Percentiles rank a stretch among this genome's conserved stretches.
phyloP scores from a whole-genome alignment of 2,329 filamentous ascomycete species.

The Apiospora malaysiana region DNA sequence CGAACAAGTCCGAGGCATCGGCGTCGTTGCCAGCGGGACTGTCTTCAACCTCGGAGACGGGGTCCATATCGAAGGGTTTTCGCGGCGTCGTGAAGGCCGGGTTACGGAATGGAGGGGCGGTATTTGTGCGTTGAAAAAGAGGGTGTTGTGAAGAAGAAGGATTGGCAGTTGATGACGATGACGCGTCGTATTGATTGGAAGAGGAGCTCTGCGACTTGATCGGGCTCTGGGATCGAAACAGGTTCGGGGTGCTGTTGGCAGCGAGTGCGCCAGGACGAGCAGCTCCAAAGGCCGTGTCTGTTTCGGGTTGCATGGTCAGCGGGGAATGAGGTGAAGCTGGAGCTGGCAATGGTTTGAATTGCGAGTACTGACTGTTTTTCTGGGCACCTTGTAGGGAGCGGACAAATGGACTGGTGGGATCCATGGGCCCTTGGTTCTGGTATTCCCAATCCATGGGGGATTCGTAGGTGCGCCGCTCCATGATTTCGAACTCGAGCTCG shows the following conservation, averaged over 20 bases:
- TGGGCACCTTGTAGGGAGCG: slow-evolving; percentile 52
- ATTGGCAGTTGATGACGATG: slow-evolving; percentile 30
- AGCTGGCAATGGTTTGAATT: too few species aligned
- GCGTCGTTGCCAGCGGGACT: slow-evolving; percentile 65
- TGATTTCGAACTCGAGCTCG: slow-evolving; percentile 32
- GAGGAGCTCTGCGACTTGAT: slow-evolving; percentile 46
- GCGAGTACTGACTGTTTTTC: slow-evolving; percentile 47
- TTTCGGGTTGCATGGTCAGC: background rate
- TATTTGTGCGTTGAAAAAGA: slow-evolving; percentile 46
- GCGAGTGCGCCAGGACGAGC: background rate
- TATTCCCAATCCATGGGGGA: slow-evolving; percentile 73
- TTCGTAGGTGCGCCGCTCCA: slow-evolving; percentile 63
- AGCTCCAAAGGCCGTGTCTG: slow-evolving; percentile 18
- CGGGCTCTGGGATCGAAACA: slow-evolving; percentile 37
- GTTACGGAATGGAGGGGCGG: slow-evolving; percentile 64
- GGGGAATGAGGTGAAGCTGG: background rate
- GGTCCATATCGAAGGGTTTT: slow-evolving; percentile 58
- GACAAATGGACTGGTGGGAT: slow-evolving; percentile 67
- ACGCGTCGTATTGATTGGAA: slow-evolving; percentile 31
- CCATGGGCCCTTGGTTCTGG: slow-evolving; percentile 61
- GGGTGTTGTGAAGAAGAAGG: slow-evolving; percentile 45
- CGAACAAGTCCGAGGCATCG: slow-evolving; percentile 52
- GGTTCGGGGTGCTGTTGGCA: slow-evolving; percentile 1
- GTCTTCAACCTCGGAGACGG: slow-evolving; percentile 62
- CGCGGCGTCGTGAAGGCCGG: slow-evolving; percentile 69